Percentiles rank a stretch among this genome's conserved stretches.
Conservation (phyloP, 2,329 filamentous ascomycete genomes). For the Pseudogymnoascus sp. region DNA sequence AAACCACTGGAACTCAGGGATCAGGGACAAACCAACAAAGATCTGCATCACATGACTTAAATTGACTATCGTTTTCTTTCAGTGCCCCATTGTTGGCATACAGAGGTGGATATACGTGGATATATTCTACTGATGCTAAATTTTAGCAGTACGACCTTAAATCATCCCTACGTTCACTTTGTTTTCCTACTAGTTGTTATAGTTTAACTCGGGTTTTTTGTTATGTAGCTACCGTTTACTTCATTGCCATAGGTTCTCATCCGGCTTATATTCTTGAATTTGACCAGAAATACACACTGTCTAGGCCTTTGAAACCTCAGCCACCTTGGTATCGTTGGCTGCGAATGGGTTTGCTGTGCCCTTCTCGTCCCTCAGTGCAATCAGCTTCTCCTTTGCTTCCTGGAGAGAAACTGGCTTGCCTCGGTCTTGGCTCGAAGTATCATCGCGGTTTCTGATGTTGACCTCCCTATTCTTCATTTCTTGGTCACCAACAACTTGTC, state of each 20-base stretch:
- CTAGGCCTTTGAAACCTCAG: background rate
- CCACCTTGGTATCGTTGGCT: background rate
- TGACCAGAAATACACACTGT: background rate
- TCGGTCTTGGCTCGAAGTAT: slow-evolving; percentile 52
- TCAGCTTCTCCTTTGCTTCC: slow-evolving; percentile 49
- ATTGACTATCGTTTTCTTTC: background rate
- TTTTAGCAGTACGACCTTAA: background rate
- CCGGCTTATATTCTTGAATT: background rate
- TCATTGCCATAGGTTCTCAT: background rate
- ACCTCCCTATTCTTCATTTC: slow-evolving; percentile 53
- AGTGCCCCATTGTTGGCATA: background rate
- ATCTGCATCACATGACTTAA: background rate
- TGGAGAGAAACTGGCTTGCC: slow-evolving; percentile 50
- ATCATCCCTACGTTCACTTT: background rate
- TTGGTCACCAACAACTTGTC: slow-evolving; percentile 51
- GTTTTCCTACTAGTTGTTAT: background rate
- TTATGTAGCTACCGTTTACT: background rate
- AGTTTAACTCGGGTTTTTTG: background rate
- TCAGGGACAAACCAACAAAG: background rate
- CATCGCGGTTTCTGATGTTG: slow-evolving; percentile 57
- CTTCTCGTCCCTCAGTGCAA: slow-evolving; percentile 42
- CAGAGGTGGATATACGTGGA: background rate
- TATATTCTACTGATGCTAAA: background rate
- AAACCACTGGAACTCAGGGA: background rate
- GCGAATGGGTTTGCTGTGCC: slow-evolving; percentile 33